Percentiles rank a stretch among this genome's conserved stretches.
Conservation (phyloP, 495 filamentous ascomycete species). For the Lasiosphaeriaceae sp. region DNA sequence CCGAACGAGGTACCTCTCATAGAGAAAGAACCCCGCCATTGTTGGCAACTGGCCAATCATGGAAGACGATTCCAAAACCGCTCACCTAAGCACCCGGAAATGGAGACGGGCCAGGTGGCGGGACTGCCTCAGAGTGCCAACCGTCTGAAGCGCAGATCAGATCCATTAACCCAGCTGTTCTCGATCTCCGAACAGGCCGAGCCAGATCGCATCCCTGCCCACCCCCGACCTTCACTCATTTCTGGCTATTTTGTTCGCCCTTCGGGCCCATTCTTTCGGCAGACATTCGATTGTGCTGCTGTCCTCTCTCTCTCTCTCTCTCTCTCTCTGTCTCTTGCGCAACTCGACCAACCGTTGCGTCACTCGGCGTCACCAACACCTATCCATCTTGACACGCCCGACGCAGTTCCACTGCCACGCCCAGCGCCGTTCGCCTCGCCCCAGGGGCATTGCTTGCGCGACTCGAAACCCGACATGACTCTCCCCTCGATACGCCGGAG, state of each 20-base stretch:
- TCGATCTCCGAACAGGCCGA: constrained; percentile 7
- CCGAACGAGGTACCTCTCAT: too few species aligned
- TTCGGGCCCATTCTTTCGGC: neutral
- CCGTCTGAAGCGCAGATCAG: too few species aligned
- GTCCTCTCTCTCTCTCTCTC: neutral
- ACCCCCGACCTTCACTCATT: neutral
- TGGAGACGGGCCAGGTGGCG: neutral
- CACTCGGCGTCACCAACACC: too few species aligned
- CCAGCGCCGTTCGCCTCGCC: neutral
- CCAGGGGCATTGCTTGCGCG: constrained; percentile 5
- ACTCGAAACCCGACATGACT: constrained; percentile 19
- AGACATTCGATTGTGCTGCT: constrained; percentile 19
- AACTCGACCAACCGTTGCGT: too few species aligned
- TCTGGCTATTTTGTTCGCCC: neutral
- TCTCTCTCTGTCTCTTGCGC: neutral
- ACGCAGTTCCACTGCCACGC: neutral
- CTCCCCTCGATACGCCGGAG: neutral
- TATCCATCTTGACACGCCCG: neutral
- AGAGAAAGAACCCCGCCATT: too few species aligned
- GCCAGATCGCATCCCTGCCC: neutral
- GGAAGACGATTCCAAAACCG: neutral
- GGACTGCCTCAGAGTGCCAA: neutral
- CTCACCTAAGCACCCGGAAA: neutral
- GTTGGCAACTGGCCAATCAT: neutral
- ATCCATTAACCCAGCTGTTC: neutral